These are phyloP conservation scores for Apium graveolens DNA, from an alignment of 129 eudicot genomes.

Conservation along the genomic window DNA sequence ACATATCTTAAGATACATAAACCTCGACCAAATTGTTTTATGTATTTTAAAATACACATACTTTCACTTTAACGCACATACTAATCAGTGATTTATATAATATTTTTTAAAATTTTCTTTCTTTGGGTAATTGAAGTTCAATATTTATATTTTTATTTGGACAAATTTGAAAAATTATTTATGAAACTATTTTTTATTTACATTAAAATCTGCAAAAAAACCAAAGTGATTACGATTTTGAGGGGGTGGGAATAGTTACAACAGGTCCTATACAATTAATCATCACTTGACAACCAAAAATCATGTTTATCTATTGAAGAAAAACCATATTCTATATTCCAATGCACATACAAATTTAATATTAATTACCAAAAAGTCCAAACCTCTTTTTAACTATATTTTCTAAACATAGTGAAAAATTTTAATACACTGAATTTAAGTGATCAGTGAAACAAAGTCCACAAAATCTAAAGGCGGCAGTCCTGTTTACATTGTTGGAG, in stretches of 20 bases:
- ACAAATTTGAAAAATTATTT: no score
- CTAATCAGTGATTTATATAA: no score
- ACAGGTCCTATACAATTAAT: background rate
- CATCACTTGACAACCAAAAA: background rate
- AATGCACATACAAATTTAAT: constrained; percentile 1
- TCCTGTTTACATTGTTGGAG: constrained; percentile 7
- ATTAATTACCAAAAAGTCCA: constrained; percentile 4
- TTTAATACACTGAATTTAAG: background rate
- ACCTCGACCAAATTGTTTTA: no score
- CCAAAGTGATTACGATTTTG: no score
- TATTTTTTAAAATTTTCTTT: no score
- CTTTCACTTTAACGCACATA: no score
- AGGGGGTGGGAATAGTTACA: background rate
- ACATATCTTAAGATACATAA: no score
- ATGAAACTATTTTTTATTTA: no score
- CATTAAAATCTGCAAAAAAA: no score
- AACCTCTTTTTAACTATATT: constrained; percentile 8
- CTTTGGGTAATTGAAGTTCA: no score
- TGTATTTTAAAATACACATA: no score
- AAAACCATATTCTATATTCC: constrained; percentile 1
- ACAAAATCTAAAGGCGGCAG: constrained; percentile 11
- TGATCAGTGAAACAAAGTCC: background rate
- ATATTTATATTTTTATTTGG: no score
- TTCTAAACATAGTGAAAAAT: constrained; percentile 5
- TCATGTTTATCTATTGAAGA: background rate